These are phyloP conservation scores for Pseudozyma sp. DNA, from an alignment of 1,284 basidiomycete species.

Conservation along the genomic window DNA sequence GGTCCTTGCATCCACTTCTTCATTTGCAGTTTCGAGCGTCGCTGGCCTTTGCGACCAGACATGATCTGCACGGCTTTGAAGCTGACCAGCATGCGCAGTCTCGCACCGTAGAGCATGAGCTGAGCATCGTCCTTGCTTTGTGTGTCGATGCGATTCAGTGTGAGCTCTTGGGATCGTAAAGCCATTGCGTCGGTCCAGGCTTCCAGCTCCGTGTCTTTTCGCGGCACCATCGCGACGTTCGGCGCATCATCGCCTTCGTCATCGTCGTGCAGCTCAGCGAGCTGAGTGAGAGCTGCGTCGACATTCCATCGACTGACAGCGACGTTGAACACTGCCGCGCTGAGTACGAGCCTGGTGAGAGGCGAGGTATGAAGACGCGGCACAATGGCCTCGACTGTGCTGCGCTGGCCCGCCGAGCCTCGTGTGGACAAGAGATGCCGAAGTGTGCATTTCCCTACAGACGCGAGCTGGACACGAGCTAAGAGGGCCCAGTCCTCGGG, in stretches of 20 bases:
- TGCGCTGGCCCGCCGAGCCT: not conserved
- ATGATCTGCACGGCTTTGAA: conserved; percentile 9
- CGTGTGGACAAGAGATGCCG: not conserved
- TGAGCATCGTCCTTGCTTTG: conserved; percentile 2
- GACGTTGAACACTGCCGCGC: conserved; percentile 2
- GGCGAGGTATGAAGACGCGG: conserved; percentile 1
- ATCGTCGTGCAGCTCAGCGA: not conserved
- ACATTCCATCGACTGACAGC: conserved; percentile 2
- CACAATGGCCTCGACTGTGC: not conserved
- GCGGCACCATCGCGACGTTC: not conserved
- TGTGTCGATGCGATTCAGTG: not conserved
- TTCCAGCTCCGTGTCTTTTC: not conserved
- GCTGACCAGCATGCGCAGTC: conserved; percentile 10
- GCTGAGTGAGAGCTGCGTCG: not conserved
- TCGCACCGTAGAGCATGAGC: conserved; percentile 3
- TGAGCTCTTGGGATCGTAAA: not conserved
- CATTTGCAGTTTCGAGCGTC: conserved; percentile 1
- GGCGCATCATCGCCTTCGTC: not conserved
- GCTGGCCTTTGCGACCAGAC: conserved; percentile 9
- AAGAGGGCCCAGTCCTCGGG: not conserved
- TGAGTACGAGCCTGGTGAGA: not conserved
- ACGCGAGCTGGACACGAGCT: too few relatives aligned
- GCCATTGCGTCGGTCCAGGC: not conserved
- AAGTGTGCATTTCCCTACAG: not conserved
- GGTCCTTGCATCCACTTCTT: conserved; percentile 7